These are phyloP conservation scores for Crotalaria pallida DNA, from an alignment of 306 rosid genomes.

Conservation along the genomic window DNA sequence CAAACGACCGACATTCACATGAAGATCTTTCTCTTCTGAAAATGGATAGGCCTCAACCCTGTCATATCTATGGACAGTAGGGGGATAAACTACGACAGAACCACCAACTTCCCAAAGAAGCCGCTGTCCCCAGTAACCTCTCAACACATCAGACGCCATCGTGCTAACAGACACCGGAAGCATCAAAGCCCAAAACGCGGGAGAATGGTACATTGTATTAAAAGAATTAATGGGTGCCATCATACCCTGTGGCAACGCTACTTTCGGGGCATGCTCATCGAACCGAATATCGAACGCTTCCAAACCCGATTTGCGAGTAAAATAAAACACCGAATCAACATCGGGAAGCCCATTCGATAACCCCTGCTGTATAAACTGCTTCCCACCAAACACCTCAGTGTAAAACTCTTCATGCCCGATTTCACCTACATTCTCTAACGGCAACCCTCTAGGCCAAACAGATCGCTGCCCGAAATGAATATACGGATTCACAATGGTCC, in stretches of 20 bases:
- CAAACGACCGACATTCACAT: constrained; percentile 87
- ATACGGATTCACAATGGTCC: constrained; percentile 79
- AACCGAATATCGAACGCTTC: too few relatives aligned
- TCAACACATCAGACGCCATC: constrained; percentile 93
- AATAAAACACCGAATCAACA: too few relatives aligned
- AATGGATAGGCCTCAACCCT: constrained; percentile 80
- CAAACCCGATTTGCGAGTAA: too few relatives aligned
- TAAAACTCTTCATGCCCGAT: constrained; percentile 51
- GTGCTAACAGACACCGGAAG: constrained; percentile 94
- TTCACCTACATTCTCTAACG: constrained; percentile 89
- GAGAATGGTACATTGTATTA: constrained; percentile 78
- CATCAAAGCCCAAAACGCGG: constrained; percentile 98
- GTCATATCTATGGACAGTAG: constrained; percentile 80
- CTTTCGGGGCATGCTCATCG: constrained; percentile 66
- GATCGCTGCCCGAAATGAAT: constrained; percentile 96
- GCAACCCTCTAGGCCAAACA: constrained; percentile 97
- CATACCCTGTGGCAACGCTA: too few relatives aligned
- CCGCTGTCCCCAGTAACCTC: constrained; percentile 99
- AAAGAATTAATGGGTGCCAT: constrained; percentile 73
- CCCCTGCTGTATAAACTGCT: too few relatives aligned
- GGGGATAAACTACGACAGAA: constrained; percentile 81
- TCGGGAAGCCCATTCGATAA: too few relatives aligned
- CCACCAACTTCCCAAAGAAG: constrained; percentile 98
- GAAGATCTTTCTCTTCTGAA: constrained; percentile 95
- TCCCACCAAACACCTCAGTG: constrained; percentile 27